Base-by-base conservation (phyloP, 1,284 basidiomycete genomes). In the Leucoagaricus sp. region DNA sequence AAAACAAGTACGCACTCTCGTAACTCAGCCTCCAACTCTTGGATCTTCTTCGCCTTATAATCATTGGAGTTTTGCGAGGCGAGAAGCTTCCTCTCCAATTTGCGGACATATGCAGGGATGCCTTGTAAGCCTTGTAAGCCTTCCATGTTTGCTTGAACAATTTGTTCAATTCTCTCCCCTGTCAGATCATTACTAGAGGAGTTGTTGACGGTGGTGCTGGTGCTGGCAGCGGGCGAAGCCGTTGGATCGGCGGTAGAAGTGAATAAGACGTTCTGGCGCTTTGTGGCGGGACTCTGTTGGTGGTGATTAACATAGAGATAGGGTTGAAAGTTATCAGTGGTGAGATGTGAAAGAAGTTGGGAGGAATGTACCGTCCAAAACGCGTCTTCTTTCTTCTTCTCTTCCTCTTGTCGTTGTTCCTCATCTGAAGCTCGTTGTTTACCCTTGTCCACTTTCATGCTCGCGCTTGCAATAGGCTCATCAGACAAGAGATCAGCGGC, bases 21-120 rank as follows among this genome's bases (percentile, higher is more conserved):
- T 29, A 56, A 17, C 19, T 53, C 45, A 25, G 44, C 40, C 15
- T 49, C 49, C 21, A 60, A 33, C 13, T 54, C 42, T 31, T 13
- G 15, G n/a, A 60, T 60, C 28, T 53, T 51, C 31, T 45, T 53
- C 13, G 31, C 49, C 36, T 60, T 55, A 19, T 4, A 15, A 15
- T 21, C 46, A n/a, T 51, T 55, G 4, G 53, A 53, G 28, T 58
- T 57, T 26, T 60, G 53, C 57, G 50, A 33, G 12, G 56, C 56
- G 3, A 31, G 31, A 9, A 57, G 26, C 46, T 53, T 58, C 17
- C 53, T 53, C 19, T 60, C 59, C 21, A 53, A 48, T 26, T 36
- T 58, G n/a, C 38, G 29, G 25, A 58, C 33, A 8, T 56, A 56
- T 7, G 26, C 46, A 3, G 47, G 48, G 41, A 56, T 19, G 21